phyloP scores from a whole-genome alignment of 2,329 filamentous ascomycete species.

The Aspergillus jensenii region DNA sequence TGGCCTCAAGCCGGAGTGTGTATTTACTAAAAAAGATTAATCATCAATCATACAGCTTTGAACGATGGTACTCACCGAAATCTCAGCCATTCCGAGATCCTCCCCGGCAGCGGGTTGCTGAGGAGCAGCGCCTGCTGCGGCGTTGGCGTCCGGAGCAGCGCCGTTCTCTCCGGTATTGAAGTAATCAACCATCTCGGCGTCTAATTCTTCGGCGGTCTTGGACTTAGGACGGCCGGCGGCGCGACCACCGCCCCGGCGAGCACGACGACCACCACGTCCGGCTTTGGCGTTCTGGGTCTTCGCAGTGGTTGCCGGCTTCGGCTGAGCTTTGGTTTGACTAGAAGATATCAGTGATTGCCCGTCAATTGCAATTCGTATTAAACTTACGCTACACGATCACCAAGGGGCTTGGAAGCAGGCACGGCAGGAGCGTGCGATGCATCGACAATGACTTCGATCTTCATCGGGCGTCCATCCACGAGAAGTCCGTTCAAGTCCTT shows the following conservation, averaged over 20 bases:
- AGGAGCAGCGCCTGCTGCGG: conserved; percentile 48
- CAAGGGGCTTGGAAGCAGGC: conserved; percentile 69
- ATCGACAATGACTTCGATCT: conserved; percentile 90
- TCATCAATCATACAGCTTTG: no score
- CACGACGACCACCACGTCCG: conserved; percentile 25
- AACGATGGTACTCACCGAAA: conserved; percentile 44
- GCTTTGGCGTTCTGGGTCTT: conserved; percentile 59
- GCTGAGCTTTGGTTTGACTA: conserved; percentile 67
- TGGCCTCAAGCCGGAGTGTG: conserved; percentile 7
- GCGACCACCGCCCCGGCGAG: conserved; percentile 54
- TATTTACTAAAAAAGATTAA: conserved; percentile 18
- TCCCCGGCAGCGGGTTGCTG: conserved; percentile 50
- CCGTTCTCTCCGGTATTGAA: conserved; percentile 53
- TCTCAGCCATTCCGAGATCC: conserved; percentile 58
- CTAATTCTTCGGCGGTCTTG: conserved; percentile 94
- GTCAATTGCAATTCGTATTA: not conserved
- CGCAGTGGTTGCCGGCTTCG: conserved; percentile 75
- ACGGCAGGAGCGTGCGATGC: conserved; percentile 69
- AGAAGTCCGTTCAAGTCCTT: conserved; percentile 82
- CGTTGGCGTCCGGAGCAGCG: conserved; percentile 42
- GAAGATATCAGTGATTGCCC: conserved; percentile 23
- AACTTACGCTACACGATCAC: conserved; percentile 76
- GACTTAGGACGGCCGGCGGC: conserved; percentile 63
- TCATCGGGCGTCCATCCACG: conserved; percentile 87
- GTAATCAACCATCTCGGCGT: conserved; percentile 97